phyloP scores from a whole-genome alignment of 73 alveolate genomes.

The Diophrys appendiculata region DNA sequence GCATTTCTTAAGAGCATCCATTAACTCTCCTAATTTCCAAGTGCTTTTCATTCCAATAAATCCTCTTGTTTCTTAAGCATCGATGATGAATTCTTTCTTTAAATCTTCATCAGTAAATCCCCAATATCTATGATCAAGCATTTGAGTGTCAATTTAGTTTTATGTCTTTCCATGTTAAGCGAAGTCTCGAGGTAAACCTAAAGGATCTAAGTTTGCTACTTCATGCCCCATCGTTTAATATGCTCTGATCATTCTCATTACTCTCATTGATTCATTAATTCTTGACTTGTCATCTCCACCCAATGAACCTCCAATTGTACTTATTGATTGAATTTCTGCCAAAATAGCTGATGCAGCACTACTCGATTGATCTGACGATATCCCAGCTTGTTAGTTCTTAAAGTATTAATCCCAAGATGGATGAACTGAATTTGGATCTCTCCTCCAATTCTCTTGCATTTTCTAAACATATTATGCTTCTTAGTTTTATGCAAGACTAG shows the following conservation, averaged over 20 bases:
- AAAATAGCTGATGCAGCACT: conserved; percentile 45
- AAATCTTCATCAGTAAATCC: conserved; percentile 81
- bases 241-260: conserved; percentile 63
- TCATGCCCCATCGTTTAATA: conserved; percentile 80
- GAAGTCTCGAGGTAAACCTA: conserved; percentile 17
- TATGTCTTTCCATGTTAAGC: conserved; percentile 2
- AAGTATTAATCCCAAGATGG: conserved; percentile 80
- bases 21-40: conserved; percentile 82
- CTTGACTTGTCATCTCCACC: not conserved
- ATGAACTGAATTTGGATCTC: conserved; percentile 72
- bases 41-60: conserved; percentile 50
- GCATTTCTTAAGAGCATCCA: conserved; percentile 65
- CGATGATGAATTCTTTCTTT: conserved; percentile 75
- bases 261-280: conserved; percentile 63
- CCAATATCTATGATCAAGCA: conserved; percentile 45
- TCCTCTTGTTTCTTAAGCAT: conserved; percentile 54
- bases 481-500: too few species aligned
- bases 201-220: conserved; percentile 85
- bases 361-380: conserved; percentile 49
- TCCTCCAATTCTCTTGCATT: conserved; percentile 71
- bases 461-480: conserved; percentile 59
- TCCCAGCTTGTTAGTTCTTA: conserved; percentile 40
- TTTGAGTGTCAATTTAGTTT: not conserved
- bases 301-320: not conserved
- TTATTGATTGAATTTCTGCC: not conserved